Percentiles rank a stretch among this genome's conserved stretches.
Conservation (phyloP, 164 flowering plant species). For the Tinospora cordifolia region DNA sequence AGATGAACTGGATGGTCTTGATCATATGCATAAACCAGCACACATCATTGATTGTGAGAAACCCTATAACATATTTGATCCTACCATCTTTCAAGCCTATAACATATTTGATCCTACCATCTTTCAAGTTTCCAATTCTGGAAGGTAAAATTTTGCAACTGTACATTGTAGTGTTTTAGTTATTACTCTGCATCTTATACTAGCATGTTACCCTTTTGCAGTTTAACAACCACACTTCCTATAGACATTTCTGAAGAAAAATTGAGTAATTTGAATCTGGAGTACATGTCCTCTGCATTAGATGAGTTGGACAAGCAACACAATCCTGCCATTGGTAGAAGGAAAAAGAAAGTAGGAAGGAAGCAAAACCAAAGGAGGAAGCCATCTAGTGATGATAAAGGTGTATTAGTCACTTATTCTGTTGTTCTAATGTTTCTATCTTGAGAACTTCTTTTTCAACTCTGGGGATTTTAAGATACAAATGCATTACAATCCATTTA, state of each 20-base stretch:
- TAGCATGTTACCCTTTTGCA: conserved; percentile 12
- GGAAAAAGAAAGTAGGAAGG: conserved; percentile 46
- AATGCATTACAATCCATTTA: neutral
- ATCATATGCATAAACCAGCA: conserved; percentile 5
- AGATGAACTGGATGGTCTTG: conserved; percentile 8
- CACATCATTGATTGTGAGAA: conserved; percentile 1
- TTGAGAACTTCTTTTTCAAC: neutral
- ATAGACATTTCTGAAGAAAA: conserved; percentile 18
- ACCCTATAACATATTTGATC: neutral
- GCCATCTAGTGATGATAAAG: conserved; percentile 14
- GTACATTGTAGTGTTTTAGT: neutral
- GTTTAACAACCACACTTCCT: conserved; percentile 19
- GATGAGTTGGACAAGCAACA: conserved; percentile 17
- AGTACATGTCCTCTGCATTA: conserved; percentile 9
- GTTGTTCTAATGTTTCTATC: neutral
- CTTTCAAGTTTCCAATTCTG: conserved; percentile 3
- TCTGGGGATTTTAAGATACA: neutral
- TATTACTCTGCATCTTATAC: neutral
- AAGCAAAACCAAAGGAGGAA: conserved; percentile 18
- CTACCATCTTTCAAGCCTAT: neutral
- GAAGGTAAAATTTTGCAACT: conserved; percentile 13
- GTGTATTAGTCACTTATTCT: conserved; percentile 9
- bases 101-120: neutral
- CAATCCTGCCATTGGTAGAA: conserved; percentile 16
- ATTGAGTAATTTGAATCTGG: conserved; percentile 6